Evolutionary conservation across 2,329 filamentous ascomycete species (phyloP), one percentile per base, ranked within the genome.

Genomic region (Verticillium alfalfae): DNA sequence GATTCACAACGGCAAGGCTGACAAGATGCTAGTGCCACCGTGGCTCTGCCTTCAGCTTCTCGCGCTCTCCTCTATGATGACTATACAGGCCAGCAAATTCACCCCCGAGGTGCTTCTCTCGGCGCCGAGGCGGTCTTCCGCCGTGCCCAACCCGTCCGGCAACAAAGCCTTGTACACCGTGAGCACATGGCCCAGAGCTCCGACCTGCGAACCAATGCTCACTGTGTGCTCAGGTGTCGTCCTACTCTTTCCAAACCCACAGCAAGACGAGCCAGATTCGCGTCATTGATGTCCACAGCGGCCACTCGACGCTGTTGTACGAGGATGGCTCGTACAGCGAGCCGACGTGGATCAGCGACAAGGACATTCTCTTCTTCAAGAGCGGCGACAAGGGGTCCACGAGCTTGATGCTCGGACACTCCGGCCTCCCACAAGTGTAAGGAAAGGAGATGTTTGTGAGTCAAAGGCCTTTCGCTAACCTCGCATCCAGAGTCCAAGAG

Each of bases 201-300:
- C 34, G 13, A 15, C 5, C 45, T 6, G n/a, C 45, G 45, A 13
- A 9, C 4, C 18, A 62, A 76, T 73, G 70, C 73, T 65, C 69
- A 65, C 59, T 3, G 7, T 6, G 16, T 10, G 34, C 60, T 18
- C 72, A 88, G 73, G 79, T 87, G 16, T 91, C 89, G 0, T 86
- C 88, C 1, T 97, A 96, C 74, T 93, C 87, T 5, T 97, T 97
- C 73, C 81, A 89, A 45, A 82, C 85, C 0, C 92, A 96, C 71
- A 81, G 81, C 56, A 89, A 88, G 71, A 84, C 82, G 5, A 82
- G 79, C 63, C 88, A 93, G 76, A 88, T 90, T 67, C 85, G 88
- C 18, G 74, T 94, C 34, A 77, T 97, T 49, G 87, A 94, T 67
- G 81, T 93, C 62, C 77, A 82, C 56, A 85, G 84, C 8, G 88